Base-by-base conservation (phyloP, 192 early-diverging fungal genomes). In the Globomyces pollinis-pini region DNA sequence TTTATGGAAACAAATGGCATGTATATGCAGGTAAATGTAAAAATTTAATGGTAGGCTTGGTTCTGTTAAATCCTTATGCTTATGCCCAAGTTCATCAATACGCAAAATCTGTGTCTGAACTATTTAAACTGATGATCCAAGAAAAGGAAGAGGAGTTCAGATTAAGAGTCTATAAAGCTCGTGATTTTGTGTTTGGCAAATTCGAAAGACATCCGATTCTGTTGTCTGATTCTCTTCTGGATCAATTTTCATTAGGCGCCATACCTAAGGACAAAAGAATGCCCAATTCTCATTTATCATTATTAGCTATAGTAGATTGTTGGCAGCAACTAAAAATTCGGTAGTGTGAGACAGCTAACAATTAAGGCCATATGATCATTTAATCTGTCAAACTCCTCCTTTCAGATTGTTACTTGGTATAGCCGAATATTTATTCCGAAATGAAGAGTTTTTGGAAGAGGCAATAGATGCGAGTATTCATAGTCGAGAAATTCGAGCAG, bases 1-100 rank as follows among this genome's bases (percentile, higher is more conserved):
- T 98, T 50, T 94, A 92, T 55, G 85, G 79, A 26, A 89, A 84
- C 73, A 98, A 98, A 64, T 98, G 94, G 93, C 95, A 98, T 62
- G 91, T 95, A 6, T 95, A 95, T 64, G 92, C 89, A 0, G 94
- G 89, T 85, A 67, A 24, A 8, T 3, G 3, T 5, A 4, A 38
- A 2, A 3, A 34, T 3, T 67, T 50, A 49, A 63, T 72, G 0
- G 55, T 54, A 83, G 87, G 93, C 0, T 71, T 98, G 18, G 95
- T 91, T 6, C 87, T 96, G 12, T 74, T 98, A 73, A 96, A 96
- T 63, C 93, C 94, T 3, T 79, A 75, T 58, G 95, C 94, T 4
- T 78, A 79, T 36, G 70, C 70, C 23, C 95, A 98, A 62, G 81
- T 98, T 15, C 69, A 76, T 16, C 93, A 96, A 76, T 98, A 91